Conservation (phyloP, 2,329 filamentous ascomycete species). For the Berkeleyomyces rouxiae region DNA sequence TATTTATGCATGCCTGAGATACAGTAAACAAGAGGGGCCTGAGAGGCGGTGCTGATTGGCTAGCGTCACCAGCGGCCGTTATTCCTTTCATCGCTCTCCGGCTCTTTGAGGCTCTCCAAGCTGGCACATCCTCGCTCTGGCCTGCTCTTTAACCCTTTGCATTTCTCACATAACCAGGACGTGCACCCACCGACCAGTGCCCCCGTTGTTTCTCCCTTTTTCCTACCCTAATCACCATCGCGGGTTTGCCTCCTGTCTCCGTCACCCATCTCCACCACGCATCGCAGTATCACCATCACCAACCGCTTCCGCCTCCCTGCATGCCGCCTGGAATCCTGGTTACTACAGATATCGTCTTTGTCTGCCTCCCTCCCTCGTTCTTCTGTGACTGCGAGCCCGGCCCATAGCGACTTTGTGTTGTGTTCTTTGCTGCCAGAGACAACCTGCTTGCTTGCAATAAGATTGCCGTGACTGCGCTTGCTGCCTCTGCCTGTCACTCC, state of each 20-base stretch:
- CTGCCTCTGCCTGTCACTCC: not conserved
- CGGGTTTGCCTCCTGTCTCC: not conserved
- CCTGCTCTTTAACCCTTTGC: slow-evolving; percentile 11
- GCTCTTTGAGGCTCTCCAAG: not conserved
- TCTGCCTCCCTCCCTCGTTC: slow-evolving; percentile 1
- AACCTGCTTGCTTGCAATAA: not conserved
- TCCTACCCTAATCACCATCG: slow-evolving; percentile 4
- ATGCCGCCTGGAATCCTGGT: slow-evolving; percentile 5
- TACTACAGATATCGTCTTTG: slow-evolving; percentile 7
- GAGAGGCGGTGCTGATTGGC: slow-evolving; percentile 13
- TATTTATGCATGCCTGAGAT: not conserved
- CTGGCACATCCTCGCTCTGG: not conserved
- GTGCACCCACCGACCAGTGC: not conserved
- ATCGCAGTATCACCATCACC: not conserved
- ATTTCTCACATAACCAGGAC: slow-evolving; percentile 8
- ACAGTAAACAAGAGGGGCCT: slow-evolving; percentile 8
- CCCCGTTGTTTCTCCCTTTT: not conserved
- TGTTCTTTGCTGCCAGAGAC: not conserved
- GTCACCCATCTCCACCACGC: not conserved
- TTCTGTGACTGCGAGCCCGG: not conserved
- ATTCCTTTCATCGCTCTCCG: not conserved
- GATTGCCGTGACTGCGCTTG: not conserved
- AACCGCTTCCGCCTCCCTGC: not conserved
- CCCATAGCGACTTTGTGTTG: not conserved
- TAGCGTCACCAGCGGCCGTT: slow-evolving; percentile 5